Conservation (phyloP, 495 filamentous ascomycete genomes). For the Immersiella caudata region DNA sequence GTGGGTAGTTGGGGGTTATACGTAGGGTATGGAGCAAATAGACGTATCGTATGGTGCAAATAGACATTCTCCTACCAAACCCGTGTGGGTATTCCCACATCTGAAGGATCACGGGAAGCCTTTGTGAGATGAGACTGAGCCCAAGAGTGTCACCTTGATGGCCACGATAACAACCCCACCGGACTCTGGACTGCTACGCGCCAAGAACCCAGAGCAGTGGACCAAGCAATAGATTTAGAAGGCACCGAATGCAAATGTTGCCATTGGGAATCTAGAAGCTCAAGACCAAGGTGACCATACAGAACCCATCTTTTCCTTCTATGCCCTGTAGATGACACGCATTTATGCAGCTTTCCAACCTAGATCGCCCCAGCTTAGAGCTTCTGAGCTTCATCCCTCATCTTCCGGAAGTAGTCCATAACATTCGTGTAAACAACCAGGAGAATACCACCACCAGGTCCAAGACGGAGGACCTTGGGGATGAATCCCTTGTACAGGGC, state of each 20-base stretch:
- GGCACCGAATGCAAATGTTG: not conserved
- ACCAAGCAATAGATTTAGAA: not conserved
- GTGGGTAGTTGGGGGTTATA: no score
- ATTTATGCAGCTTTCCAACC: constrained; percentile 5
- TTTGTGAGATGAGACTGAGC: no score
- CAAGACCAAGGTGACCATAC: constrained; percentile 5
- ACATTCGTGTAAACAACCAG: constrained; percentile 90
- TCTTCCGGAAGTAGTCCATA: constrained; percentile 80
- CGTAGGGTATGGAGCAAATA: no score
- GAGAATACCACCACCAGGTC: constrained; percentile 66
- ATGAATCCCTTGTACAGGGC: constrained; percentile 98
- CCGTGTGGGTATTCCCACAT: no score
- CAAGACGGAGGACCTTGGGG: constrained; percentile 72
- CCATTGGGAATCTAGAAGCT: constrained; percentile 15
- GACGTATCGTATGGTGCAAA: no score
- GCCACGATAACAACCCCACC: no score
- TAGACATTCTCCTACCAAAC: no score
- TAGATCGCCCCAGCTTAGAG: not conserved
- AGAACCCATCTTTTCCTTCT: constrained; percentile 9
- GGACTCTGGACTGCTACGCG: no score
- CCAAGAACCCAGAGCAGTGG: no score
- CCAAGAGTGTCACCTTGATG: no score
- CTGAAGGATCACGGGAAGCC: no score
- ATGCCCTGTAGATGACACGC: not conserved
- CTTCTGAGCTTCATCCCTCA: constrained; percentile 29